Evolutionary conservation across 2,329 filamentous ascomycete genomes (phyloP).

Genomic region (Trichoderma arundinaceum): DNA sequence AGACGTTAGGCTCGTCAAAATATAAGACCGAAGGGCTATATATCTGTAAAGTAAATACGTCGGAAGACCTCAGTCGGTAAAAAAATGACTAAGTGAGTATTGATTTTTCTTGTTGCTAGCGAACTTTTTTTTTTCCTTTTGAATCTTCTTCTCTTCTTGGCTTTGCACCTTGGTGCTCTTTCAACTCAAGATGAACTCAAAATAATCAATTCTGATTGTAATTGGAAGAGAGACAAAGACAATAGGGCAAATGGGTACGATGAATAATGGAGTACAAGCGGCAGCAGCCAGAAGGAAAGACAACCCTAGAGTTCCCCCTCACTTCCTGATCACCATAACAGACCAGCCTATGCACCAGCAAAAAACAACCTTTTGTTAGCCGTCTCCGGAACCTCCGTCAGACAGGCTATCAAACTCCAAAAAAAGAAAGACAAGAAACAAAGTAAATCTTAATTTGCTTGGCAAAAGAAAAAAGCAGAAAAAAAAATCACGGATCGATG

Average conservation of each 20-base stretch:
- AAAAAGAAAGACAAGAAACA: slow-evolving; percentile 30
- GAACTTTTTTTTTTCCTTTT: slow-evolving; percentile 38
- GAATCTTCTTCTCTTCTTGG: slow-evolving; percentile 41
- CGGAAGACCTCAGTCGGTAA: slow-evolving; percentile 37
- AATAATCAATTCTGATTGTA: slow-evolving; percentile 63
- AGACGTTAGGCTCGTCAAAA: slow-evolving; percentile 29
- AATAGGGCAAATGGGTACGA: slow-evolving; percentile 46
- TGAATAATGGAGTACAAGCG: slow-evolving; percentile 50
- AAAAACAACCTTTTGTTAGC: slow-evolving; percentile 40
- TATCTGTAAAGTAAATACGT: slow-evolving; percentile 32
- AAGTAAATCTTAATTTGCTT: neutral
- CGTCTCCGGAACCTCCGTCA: slow-evolving; percentile 36
- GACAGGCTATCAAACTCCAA: slow-evolving; percentile 36
- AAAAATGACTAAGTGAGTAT: slow-evolving; percentile 44
- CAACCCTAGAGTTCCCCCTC: slow-evolving; percentile 47
- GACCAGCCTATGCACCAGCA: slow-evolving; percentile 40
- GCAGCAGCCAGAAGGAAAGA: slow-evolving; percentile 46
- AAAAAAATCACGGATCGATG: neutral
- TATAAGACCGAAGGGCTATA: slow-evolving; percentile 26
- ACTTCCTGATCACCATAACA: slow-evolving; percentile 45
- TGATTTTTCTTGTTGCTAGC: slow-evolving; percentile 36
- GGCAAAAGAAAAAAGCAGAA: neutral
- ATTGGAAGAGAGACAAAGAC: slow-evolving; percentile 45
- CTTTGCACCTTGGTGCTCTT: slow-evolving; percentile 48
- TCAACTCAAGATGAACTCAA: slow-evolving; percentile 46